A percentile compares a stretch with the other conserved stretches of the same genome.
Evolutionary conservation across 345 rosid species (phyloP).

Genomic region (Eucalyptus cladocalyx): DNA sequence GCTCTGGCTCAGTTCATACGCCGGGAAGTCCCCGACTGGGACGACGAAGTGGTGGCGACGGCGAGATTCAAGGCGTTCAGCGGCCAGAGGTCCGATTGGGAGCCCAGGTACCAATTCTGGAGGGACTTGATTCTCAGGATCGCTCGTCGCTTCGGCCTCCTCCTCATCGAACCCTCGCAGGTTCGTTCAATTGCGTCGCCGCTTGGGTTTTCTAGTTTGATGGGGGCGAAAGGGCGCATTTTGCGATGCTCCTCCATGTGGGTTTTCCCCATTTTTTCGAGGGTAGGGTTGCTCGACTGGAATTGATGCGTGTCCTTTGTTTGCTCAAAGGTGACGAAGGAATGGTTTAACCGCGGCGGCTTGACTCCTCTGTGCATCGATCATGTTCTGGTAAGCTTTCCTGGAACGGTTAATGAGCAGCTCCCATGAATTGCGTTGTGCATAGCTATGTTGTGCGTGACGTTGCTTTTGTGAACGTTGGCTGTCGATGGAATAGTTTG

Average conservation of each 20-base stretch:
- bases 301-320: neutral
- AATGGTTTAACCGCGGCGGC: constrained; percentile 75
- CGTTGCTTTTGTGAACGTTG: neutral
- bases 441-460: neutral
- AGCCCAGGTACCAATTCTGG: constrained; percentile 61
- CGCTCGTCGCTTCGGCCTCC: constrained; percentile 39
- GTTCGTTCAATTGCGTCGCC: neutral
- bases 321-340: constrained; percentile 33
- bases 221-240: neutral
- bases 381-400: constrained; percentile 58
- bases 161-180: constrained; percentile 50
- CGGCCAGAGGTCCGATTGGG: constrained; percentile 94
- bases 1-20: constrained; percentile 35
- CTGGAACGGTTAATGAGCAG: neutral
- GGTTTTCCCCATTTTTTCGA: neutral
- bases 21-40: constrained; percentile 75
- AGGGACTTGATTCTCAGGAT: constrained; percentile 52
- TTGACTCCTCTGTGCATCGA: constrained; percentile 79
- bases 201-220: neutral
- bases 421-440: neutral
- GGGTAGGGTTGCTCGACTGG: neutral
- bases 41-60: constrained; percentile 52
- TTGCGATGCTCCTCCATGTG: neutral
- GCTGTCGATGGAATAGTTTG: neutral
- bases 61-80: constrained; percentile 89